A percentile compares a stretch with the other conserved stretches of the same genome.
These are phyloP conservation scores for Russula lepida DNA, from an alignment of 768 basidiomycete genomes.

Conservation along the genomic window DNA sequence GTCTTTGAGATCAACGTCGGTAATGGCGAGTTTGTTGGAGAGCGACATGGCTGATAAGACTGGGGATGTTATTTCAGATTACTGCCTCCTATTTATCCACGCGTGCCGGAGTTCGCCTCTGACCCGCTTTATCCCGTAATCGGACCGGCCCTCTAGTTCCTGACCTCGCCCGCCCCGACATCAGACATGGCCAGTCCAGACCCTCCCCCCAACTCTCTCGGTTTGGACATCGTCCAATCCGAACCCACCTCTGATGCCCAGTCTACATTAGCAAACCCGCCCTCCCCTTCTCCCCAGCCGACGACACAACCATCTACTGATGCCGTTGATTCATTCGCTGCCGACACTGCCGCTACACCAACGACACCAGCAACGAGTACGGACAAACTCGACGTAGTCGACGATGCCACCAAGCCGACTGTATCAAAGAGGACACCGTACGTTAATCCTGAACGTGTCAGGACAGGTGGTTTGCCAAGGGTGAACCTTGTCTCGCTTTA, in stretches of 20 bases:
- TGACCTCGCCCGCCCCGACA: conserved; percentile 25
- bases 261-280: conserved; percentile 23
- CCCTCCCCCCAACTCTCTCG: conserved; percentile 52
- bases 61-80: not conserved
- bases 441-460: conserved; percentile 76
- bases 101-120: not conserved
- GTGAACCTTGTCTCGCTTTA: conserved; percentile 33
- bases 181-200: conserved; percentile 23
- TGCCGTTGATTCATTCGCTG: not conserved
- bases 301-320: not conserved
- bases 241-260: conserved; percentile 25
- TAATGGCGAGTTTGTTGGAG: conserved; percentile 89
- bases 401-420: conserved; percentile 25
- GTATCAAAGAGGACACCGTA: conserved; percentile 53
- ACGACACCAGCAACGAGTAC: conserved; percentile 2
- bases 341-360: not conserved
- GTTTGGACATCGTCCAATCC: conserved; percentile 56
- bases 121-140: conserved; percentile 11
- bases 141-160: conserved; percentile 7
- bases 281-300: conserved; percentile 10
- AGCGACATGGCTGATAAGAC: conserved; percentile 58
- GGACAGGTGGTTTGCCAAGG: conserved; percentile 67
- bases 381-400: conserved; percentile 21
- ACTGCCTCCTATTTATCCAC: conserved; percentile 10
- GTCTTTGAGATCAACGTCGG: conserved; percentile 78